phyloP scores from a whole-genome alignment of 768 basidiomycete genomes.

The Clathrus columnatus region DNA sequence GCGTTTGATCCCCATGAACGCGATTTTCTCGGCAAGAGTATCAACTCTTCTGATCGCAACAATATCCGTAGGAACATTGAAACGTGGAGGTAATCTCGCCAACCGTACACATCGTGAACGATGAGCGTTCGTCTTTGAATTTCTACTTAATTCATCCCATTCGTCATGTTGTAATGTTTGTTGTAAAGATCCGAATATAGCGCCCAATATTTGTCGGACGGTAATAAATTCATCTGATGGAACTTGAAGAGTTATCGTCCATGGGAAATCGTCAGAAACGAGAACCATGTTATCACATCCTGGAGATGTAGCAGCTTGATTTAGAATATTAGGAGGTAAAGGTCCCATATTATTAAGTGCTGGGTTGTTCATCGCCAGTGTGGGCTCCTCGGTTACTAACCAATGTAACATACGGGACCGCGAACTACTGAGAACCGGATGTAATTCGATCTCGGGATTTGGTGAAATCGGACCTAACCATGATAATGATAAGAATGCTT shows the following conservation, averaged over 20 bases:
- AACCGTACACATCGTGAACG: conserved; percentile 1
- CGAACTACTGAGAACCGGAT: neutral
- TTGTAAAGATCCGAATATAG: conserved; percentile 5
- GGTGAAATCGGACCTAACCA: neutral
- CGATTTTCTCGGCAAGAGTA: neutral
- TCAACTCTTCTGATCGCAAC: neutral
- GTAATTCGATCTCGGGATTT: neutral
- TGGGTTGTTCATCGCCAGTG: neutral
- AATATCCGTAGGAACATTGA: neutral
- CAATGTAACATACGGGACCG: neutral
- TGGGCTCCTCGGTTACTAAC: neutral
- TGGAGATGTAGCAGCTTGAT: neutral
- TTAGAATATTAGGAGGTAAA: neutral
- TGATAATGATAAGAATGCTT: neutral
- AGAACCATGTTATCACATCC: neutral
- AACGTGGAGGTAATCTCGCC: neutral
- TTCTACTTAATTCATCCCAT: neutral
- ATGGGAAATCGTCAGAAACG: neutral
- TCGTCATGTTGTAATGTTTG: neutral
- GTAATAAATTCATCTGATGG: neutral
- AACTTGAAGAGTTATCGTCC: neutral
- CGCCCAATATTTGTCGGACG: neutral
- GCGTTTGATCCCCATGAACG: conserved; percentile 3
- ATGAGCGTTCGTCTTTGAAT: neutral
- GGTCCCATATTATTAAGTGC: neutral